Conservation (phyloP, 306 rosid genomes). For the Macrotyloma uniflorum region DNA sequence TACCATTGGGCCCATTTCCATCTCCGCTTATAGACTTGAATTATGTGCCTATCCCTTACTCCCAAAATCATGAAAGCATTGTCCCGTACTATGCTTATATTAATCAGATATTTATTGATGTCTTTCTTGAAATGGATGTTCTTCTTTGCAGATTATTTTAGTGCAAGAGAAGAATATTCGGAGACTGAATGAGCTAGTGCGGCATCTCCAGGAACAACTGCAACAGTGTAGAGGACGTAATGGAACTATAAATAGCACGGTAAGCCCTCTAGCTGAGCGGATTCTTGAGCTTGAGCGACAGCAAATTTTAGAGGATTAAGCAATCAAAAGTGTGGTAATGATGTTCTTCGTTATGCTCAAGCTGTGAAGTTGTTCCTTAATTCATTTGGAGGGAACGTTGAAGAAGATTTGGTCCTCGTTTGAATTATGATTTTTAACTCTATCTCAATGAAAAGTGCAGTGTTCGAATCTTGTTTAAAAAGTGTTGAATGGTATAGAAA, state of each 20-base stretch:
- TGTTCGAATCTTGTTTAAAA: conserved; percentile 1
- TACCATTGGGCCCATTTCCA: not conserved
- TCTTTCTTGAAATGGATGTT: conserved; percentile 29
- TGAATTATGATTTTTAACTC: conserved; percentile 36
- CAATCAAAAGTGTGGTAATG: conserved; percentile 20
- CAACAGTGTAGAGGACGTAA: conserved; percentile 60
- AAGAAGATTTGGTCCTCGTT: conserved; percentile 26
- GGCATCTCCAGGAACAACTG: conserved; percentile 70
- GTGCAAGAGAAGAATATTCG: conserved; percentile 78
- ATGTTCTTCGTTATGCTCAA: conserved; percentile 4
- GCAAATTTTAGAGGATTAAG: conserved; percentile 62
- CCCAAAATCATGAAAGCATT: not conserved
- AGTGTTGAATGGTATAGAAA: not conserved
- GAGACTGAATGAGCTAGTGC: conserved; percentile 71
- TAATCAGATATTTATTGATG: conserved; percentile 5
- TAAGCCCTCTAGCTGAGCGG: conserved; percentile 50
- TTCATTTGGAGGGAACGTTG: conserved; percentile 31
- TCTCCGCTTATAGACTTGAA: not conserved
- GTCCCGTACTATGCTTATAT: not conserved
- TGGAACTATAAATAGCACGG: conserved; percentile 51
- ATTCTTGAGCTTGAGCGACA: conserved; percentile 65
- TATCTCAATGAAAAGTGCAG: conserved; percentile 14
- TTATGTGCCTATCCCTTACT: not conserved
- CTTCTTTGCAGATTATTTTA: conserved; percentile 60
- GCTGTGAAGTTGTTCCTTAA: conserved; percentile 35